Evolutionary conservation across 2,329 filamentous ascomycete species (phyloP).

Genomic region (Mycosphaerella sp.): DNA sequence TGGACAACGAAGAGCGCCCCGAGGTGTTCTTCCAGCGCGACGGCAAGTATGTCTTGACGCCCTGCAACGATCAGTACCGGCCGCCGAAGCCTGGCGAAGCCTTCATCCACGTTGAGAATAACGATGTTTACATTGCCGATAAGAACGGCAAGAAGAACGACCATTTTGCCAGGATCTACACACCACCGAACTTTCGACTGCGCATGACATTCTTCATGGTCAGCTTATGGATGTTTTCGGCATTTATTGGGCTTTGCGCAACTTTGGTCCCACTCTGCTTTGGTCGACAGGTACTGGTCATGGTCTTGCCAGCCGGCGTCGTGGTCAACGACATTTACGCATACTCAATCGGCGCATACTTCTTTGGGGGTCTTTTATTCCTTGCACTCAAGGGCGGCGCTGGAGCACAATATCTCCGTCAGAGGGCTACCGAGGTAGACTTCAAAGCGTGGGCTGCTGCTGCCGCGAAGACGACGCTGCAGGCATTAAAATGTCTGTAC

Average conservation of each 20-base stretch:
- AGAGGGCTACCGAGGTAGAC: slow-evolving; percentile 19
- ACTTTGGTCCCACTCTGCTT: slow-evolving; percentile 83
- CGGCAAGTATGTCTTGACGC: slow-evolving; percentile 83
- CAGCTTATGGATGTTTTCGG: slow-evolving; percentile 89
- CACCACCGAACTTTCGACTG: slow-evolving; percentile 76
- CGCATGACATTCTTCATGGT: slow-evolving; percentile 81
- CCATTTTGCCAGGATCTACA: slow-evolving; percentile 53
- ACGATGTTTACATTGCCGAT: slow-evolving; percentile 37
- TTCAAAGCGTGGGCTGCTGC: slow-evolving; percentile 23
- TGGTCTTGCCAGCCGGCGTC: slow-evolving; percentile 62
- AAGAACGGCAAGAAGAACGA: slow-evolving; percentile 34
- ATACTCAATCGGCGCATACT: slow-evolving; percentile 82
- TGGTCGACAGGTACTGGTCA: slow-evolving; percentile 70
- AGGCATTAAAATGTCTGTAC: slow-evolving; percentile 57
- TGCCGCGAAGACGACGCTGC: slow-evolving; percentile 25
- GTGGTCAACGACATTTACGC: slow-evolving; percentile 93
- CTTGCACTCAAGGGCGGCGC: slow-evolving; percentile 30
- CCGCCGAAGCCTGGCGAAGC: slow-evolving; percentile 78
- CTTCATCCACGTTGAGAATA: slow-evolving; percentile 69
- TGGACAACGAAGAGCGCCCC: not conserved
- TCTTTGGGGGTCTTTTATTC: slow-evolving; percentile 65
- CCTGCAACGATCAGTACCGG: slow-evolving; percentile 89
- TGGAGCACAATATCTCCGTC: slow-evolving; percentile 9
- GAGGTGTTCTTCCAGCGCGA: slow-evolving; percentile 55
- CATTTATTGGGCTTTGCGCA: slow-evolving; percentile 73